These are phyloP conservation scores for Candida sanyaensis DNA, from an alignment of 1,139 yeast species.

Conservation along the genomic window DNA sequence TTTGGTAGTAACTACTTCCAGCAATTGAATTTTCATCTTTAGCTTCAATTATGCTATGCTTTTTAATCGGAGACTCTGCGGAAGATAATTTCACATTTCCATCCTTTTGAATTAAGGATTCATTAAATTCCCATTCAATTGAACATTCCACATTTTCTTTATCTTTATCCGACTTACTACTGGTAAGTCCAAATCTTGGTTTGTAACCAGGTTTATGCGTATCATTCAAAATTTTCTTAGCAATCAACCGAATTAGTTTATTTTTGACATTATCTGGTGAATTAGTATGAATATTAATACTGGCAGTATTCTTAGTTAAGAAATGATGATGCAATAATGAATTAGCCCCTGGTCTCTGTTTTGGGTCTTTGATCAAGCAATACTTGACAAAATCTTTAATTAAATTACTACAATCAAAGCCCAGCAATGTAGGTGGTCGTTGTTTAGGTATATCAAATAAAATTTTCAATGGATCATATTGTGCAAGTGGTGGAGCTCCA, in stretches of 20 bases:
- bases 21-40: not conserved
- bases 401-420: constrained; percentile 43
- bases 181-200: constrained; percentile 11
- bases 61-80: not conserved
- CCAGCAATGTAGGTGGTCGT: constrained; percentile 63
- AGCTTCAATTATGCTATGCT: not conserved
- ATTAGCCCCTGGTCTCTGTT: constrained; percentile 49
- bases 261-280: constrained; percentile 8
- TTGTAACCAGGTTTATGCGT: constrained; percentile 9
- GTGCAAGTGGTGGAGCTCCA: constrained; percentile 72
- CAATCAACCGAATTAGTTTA: constrained; percentile 11
- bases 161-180: constrained; percentile 1
- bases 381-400: constrained; percentile 60
- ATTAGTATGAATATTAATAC: not conserved
- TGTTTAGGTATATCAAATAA: constrained; percentile 69
- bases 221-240: constrained; percentile 9
- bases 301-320: constrained; percentile 23
- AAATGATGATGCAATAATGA: constrained; percentile 49
- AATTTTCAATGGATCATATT: constrained; percentile 74
- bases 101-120: constrained; percentile 5
- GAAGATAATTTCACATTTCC: not conserved
- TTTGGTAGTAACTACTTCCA: not conserved
- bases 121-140: constrained; percentile 13
- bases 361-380: constrained; percentile 63
- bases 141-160: constrained; percentile 1